Conservation (phyloP, 129 eudicot species). For the Sambucus nigra region DNA sequence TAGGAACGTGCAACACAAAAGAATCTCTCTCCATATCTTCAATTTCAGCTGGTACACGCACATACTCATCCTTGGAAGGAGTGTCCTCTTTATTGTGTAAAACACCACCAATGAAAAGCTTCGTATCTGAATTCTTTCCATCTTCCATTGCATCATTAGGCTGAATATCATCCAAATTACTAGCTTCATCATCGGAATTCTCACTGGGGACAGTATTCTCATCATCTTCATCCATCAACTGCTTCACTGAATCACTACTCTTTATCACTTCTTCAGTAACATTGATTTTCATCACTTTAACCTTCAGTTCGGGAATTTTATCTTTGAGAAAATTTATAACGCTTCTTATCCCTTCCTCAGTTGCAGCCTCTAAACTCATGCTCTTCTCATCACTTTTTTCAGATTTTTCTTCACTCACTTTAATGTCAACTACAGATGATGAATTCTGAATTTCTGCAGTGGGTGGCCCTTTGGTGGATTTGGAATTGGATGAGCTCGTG, state of each 20-base stretch:
- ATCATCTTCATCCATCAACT: constrained; percentile 27
- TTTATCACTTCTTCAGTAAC: too few species aligned
- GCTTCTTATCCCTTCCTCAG: constrained; percentile 81
- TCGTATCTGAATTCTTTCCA: constrained; percentile 47
- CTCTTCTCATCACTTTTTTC: constrained; percentile 61
- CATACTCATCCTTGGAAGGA: constrained; percentile 63
- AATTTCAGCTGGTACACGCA: constrained; percentile 79
- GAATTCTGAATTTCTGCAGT: constrained; percentile 38
- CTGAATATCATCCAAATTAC: constrained; percentile 32
- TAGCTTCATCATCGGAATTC: constrained; percentile 48
- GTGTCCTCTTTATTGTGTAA: constrained; percentile 72
- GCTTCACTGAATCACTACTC: constrained; percentile 35
- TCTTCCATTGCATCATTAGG: constrained; percentile 43
- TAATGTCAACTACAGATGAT: constrained; percentile 59
- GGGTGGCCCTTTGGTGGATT: constrained; percentile 55
- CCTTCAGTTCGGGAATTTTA: constrained; percentile 80
- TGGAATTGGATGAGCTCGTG: constrained; percentile 33
- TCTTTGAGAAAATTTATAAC: constrained; percentile 88
- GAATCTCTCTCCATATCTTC: constrained; percentile 73
- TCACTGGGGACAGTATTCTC: constrained; percentile 43
- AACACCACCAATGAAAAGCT: constrained; percentile 86
- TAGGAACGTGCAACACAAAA: constrained; percentile 76
- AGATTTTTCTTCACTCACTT: constrained; percentile 48
- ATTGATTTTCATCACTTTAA: constrained; percentile 69
- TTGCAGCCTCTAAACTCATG: constrained; percentile 60